A percentile compares a stretch with the other conserved stretches of the same genome.
phyloP scores from a whole-genome alignment of 164 flowering plant genomes.

The Litsea cubeba region DNA sequence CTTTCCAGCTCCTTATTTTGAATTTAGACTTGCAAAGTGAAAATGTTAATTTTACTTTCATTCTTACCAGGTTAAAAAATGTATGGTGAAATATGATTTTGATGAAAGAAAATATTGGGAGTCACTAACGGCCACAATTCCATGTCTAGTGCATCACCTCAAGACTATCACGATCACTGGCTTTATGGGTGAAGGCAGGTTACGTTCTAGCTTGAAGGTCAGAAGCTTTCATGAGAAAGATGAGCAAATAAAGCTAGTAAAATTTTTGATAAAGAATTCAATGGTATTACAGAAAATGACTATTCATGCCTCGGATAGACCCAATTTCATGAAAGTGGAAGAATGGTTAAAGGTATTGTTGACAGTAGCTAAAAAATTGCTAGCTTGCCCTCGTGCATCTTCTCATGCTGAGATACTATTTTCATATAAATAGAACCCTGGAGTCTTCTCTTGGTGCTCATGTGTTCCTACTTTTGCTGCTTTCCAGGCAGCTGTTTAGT shows the following conservation, averaged over 20 bases:
- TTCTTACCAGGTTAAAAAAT: background rate
- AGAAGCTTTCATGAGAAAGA: background rate
- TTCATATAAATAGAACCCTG: background rate
- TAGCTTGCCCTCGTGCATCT: background rate
- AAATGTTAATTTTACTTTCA: no score
- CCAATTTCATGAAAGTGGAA: background rate
- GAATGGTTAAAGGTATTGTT: background rate
- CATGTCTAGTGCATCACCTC: background rate
- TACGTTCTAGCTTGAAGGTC: background rate
- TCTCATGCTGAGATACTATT: background rate
- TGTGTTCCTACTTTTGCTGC: background rate
- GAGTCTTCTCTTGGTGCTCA: no score
- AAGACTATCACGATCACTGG: background rate
- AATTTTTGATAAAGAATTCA: constrained; percentile 3
- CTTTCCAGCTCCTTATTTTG: background rate
- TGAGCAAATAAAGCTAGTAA: background rate
- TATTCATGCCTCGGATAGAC: background rate
- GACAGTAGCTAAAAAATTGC: background rate
- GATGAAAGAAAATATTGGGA: background rate
- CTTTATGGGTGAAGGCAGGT: background rate
- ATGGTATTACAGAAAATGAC: constrained; percentile 3
- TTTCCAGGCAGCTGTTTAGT: background rate
- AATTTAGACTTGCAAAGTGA: background rate
- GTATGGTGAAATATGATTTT: background rate
- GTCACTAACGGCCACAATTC: background rate